Percentiles rank a stretch among this genome's conserved stretches.
These are phyloP conservation scores for Platanthera guangdongensis DNA, from an alignment of 106 monocot species.

Conservation along the genomic window DNA sequence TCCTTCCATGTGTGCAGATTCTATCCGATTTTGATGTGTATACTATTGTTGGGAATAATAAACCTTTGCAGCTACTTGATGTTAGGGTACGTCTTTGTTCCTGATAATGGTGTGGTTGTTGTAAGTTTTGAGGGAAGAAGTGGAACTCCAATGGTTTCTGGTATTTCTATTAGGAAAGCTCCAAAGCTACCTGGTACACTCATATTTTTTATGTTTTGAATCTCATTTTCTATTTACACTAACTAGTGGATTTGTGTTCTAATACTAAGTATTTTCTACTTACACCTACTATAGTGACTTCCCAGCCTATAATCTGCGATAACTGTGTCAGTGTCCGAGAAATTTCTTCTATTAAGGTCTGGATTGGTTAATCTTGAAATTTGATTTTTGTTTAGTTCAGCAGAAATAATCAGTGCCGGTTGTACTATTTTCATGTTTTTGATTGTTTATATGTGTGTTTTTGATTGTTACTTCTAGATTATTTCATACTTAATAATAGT, in stretches of 20 bases:
- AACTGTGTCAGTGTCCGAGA: constrained; percentile 46
- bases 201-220: too few species aligned
- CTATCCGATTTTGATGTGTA: too few species aligned
- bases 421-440: constrained; percentile 3
- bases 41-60: too few species aligned
- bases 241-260: neutral
- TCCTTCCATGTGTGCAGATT: constrained; percentile 36
- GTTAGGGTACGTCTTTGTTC: too few species aligned
- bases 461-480: too few species aligned
- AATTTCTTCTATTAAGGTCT: constrained; percentile 50
- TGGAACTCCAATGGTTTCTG: too few species aligned
- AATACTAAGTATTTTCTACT: neutral
- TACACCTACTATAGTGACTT: constrained; percentile 13
- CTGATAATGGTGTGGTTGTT: too few species aligned
- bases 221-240: neutral
- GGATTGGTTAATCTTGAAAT: neutral
- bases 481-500: neutral
- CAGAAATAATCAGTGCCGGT: neutral
- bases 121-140: too few species aligned
- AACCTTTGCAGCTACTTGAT: too few species aligned
- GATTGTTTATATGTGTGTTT: neutral
- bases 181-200: too few species aligned
- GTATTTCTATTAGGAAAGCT: too few species aligned
- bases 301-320: constrained; percentile 31
- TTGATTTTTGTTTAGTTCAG: neutral